Evolutionary conservation across 2,329 filamentous ascomycete species (phyloP), one percentile per base, ranked within the genome.

Genomic region (Aspergillus sp.): DNA sequence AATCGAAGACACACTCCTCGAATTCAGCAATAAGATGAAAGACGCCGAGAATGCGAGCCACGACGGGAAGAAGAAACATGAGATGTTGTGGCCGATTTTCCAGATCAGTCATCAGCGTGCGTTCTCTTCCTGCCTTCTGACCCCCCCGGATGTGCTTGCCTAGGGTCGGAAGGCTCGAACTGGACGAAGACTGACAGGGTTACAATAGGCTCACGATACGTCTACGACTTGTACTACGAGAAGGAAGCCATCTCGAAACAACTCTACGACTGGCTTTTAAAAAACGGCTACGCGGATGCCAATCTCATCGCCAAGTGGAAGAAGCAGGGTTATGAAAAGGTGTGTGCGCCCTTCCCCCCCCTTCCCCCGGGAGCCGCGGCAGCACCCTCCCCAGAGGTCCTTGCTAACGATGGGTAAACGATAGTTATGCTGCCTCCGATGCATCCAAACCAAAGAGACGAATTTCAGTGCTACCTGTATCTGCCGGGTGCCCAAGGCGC

Each of bases 281-380:
- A 98, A 79, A 96, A 98, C 64, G 83, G 84, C 43, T 97, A 98
- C 66, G 93, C 90, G 4, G 93, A 98, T 70, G 82, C 87, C 41
- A 93, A 90, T 74, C 73, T 98, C 63, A 97, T 98, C 63, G 93
- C 93, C 9, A 98, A 98, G 73, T 98, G 93, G 93, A 98, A 98
- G 81, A 98, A 98, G 74, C 86, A 94, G 62, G 93, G 93, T 10
- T 98, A 98, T 62, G 93, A 98, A 70, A 96, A 97, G 82, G 87
- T 88, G 67, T 28, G 36, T 27, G 12, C 26, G 26, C 7, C 27
- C 8, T 39, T 19, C 12, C 7, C 27, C 27, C 12, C 38, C 26
- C n/a, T n/a, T 49, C 44, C 45, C 30, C 30, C 30, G 8, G 8
- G 19, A 10, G 9, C 26, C 26, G 36, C 19, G 19, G 19, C 19